phyloP scores from a whole-genome alignment of 2,329 filamentous ascomycete species.

The Neopestalotiopsis clavispora region DNA sequence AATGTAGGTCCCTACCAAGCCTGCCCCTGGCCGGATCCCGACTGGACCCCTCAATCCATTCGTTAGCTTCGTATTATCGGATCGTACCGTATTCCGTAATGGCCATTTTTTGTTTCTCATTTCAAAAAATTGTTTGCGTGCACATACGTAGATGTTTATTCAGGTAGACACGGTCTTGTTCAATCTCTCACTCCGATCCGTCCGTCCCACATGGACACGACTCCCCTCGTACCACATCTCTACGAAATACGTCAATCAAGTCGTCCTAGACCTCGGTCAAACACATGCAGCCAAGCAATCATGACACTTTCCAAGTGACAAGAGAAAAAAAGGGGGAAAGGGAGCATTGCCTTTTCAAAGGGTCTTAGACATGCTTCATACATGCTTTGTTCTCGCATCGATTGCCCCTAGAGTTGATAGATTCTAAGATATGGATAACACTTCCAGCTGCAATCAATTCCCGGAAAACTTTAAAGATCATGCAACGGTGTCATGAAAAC shows the following conservation, averaged over 20 bases:
- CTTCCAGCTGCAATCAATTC: neutral
- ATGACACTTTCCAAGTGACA: neutral
- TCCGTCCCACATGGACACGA: neutral
- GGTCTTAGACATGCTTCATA: neutral
- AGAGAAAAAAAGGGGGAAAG: neutral
- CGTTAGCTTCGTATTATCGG: constrained; percentile 1
- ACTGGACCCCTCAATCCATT: neutral
- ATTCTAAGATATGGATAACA: too few species aligned
- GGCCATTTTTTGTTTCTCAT: neutral
- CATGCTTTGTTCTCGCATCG: neutral
- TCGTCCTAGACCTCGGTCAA: neutral
- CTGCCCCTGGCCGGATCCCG: neutral
- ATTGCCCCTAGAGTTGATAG: neutral
- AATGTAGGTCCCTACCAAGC: too few species aligned
- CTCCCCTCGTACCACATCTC: neutral
- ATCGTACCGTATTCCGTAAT: neutral
- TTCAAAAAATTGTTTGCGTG: neutral
- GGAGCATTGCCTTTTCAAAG: neutral
- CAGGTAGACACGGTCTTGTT: neutral
- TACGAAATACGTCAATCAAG: neutral
- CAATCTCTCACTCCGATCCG: neutral
- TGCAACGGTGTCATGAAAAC: neutral
- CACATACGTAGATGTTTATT: neutral
- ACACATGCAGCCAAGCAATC: neutral
- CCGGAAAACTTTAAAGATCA: neutral